Evolutionary conservation across 768 basidiomycete species (phyloP).

Genomic region (Pleurotus ostreatus): DNA sequence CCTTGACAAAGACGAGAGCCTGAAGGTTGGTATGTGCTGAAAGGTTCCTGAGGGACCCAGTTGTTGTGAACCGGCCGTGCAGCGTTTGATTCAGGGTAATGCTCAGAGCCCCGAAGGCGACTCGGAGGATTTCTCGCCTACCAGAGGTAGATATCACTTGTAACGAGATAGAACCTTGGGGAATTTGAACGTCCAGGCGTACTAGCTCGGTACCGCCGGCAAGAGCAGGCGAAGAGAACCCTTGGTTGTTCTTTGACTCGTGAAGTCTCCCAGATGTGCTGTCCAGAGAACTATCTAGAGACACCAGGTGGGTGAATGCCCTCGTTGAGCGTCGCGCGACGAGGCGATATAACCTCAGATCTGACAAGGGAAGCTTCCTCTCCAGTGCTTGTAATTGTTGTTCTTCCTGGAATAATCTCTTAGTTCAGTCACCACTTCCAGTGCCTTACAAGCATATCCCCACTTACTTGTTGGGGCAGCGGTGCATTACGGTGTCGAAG

Average conservation of each 20-base stretch:
- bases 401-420: background rate
- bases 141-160: background rate
- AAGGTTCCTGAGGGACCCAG: background rate
- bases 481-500: background rate
- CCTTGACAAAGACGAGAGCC: background rate
- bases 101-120: background rate
- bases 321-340: background rate
- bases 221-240: no score
- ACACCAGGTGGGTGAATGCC: background rate
- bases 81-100: background rate
- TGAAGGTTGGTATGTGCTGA: background rate
- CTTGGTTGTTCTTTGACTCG: background rate
- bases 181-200: background rate
- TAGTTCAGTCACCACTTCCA: background rate
- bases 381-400: background rate
- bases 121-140: background rate
- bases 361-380: background rate
- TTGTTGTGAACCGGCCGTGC: background rate
- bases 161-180: background rate
- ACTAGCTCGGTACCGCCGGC: background rate
- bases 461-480: background rate
- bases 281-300: background rate
- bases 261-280: background rate
- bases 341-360: background rate
- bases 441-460: background rate